Conservation (phyloP, 1,284 basidiomycete species). For the Ustilago cynodontis region DNA sequence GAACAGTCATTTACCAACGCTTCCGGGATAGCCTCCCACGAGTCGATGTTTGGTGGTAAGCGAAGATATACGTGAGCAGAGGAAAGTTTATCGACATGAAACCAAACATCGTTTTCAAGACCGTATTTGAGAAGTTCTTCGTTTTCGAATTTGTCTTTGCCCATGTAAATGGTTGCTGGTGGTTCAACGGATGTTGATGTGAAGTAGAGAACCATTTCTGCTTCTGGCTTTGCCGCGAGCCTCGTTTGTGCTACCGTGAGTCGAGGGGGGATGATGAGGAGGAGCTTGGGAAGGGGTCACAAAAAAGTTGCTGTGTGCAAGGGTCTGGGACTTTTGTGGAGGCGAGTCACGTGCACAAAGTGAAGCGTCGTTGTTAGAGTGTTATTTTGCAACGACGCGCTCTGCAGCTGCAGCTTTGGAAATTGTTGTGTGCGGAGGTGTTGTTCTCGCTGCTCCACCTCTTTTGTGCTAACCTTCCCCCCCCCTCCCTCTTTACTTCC, state of each 20-base stretch:
- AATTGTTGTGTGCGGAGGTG: slow-evolving; percentile 15
- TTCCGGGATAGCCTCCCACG: slow-evolving; percentile 87
- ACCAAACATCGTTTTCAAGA: slow-evolving; percentile 75
- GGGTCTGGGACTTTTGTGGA: slow-evolving; percentile 29
- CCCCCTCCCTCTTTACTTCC: neutral
- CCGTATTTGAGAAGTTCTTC: slow-evolving; percentile 90
- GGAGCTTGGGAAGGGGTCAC: neutral
- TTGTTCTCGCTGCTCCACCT: slow-evolving; percentile 23
- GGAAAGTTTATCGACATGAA: slow-evolving; percentile 74
- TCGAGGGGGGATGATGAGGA: too few relatives aligned
- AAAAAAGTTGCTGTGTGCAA: slow-evolving; percentile 10
- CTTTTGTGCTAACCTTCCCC: neutral
- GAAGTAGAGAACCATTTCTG: slow-evolving; percentile 75
- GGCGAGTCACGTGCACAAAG: slow-evolving; percentile 36
- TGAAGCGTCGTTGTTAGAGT: slow-evolving; percentile 8
- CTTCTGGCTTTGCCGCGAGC: neutral
- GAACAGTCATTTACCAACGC: slow-evolving; percentile 85
- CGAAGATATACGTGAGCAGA: slow-evolving; percentile 78
- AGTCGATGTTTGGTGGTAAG: slow-evolving; percentile 79
- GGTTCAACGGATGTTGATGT: slow-evolving; percentile 75
- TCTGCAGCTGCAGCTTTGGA: slow-evolving; percentile 15
- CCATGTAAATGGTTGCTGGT: slow-evolving; percentile 87
- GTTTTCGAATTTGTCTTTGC: slow-evolving; percentile 83
- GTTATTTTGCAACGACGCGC: slow-evolving; percentile 17
- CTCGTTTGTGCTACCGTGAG: too few relatives aligned